Base-by-base conservation (phyloP, 2,329 filamentous ascomycete genomes). In the Trichoderma pleuroti region DNA sequence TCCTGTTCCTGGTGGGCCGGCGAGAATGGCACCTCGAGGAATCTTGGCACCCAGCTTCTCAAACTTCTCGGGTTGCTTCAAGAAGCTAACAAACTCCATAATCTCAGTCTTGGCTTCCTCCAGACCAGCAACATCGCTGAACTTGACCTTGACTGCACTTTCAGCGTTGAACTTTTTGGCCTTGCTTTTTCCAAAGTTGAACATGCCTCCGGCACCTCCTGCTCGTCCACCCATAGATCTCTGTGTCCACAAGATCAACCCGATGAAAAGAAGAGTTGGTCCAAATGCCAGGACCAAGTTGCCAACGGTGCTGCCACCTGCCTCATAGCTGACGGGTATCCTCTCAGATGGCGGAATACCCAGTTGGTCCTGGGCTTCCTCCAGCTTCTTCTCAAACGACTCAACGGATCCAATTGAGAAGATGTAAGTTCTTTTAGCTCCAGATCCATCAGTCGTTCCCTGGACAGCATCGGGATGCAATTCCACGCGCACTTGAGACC, bases 91-190 rank as follows among this genome's bases (percentile, higher is more conserved):
- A 77, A 99, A 99, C 82, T 99, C 96, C 94, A 98, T 98, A 76
- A 99, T 99, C 82, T 99, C 96, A 70, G 90, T 86, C 86, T 99
- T 99, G 70, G 96, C 96, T 83, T 99, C 96, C 80, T 99, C 96
- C 90, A 98, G 95, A 75, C 96, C 96, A 54, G 96, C 96, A 56
- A 99, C 96, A 79, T 99, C 96, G 60, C 93, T 86, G 80, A 99
- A 99, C 82, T 98, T 98, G 81, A 97, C 94, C 83, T 97, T 97
- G 84, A 99, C 88, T 70, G 96, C 93, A 12, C 93, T 93, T 84
- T 99, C 96, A 76, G 98, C 94, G 81, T 98, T 99, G 86, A 98
- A 99, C 77, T 93, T 92, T 86, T 97, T 98, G 30, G 96, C 96
- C 77, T 93, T 91, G 82, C 94, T 98, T 86, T 96, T 95, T 75